Evolutionary conservation across 352 stramenopile genomes (phyloP).

Genomic region (Plasmopara muralis): DNA sequence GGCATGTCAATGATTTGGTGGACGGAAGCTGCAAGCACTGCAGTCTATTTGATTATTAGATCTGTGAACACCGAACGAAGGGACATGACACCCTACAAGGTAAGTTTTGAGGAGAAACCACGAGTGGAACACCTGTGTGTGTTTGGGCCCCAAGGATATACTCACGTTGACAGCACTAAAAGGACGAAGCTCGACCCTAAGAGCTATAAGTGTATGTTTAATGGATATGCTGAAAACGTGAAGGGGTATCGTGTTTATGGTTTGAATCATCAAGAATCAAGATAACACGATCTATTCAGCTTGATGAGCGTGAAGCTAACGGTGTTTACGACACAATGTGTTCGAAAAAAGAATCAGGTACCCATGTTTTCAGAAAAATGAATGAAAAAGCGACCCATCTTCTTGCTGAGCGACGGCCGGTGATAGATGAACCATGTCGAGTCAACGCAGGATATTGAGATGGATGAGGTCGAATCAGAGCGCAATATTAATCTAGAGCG

Average conservation of each 20-base stretch:
- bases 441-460: slow-evolving; percentile 1
- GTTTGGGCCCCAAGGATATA: neutral
- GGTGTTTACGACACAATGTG: too few relatives aligned
- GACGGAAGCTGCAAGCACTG: neutral
- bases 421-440: neutral
- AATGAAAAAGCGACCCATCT: neutral
- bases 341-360: neutral
- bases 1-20: neutral
- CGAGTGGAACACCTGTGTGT: neutral
- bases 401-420: neutral
- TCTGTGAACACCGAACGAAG: neutral
- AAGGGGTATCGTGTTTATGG: slow-evolving; percentile 13
- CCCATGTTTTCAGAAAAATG: neutral
- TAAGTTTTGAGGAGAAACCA: neutral
- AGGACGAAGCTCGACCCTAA: neutral
- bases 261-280: slow-evolving; percentile 10
- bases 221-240: neutral
- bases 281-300: too few relatives aligned
- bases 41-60: neutral
- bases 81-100: neutral
- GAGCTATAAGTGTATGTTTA: neutral
- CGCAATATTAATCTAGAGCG: neutral
- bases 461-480: slow-evolving; percentile 2
- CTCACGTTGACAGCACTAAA: neutral
- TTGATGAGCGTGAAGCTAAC: too few relatives aligned